Conservation (phyloP, 352 stramenopile species). For the Pythium monospermum region DNA sequence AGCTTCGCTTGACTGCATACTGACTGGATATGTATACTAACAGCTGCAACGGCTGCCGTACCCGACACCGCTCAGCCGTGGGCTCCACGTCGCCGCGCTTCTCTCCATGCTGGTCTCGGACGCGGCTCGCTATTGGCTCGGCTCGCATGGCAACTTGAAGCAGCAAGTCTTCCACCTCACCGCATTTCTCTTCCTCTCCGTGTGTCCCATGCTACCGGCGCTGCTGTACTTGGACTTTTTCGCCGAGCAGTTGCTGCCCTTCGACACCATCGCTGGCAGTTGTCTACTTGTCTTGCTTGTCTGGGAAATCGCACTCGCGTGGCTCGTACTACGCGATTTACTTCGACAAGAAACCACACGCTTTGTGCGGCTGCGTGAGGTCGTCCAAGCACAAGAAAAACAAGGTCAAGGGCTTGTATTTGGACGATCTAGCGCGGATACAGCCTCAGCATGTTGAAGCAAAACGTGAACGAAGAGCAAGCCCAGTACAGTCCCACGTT, state of each 20-base stretch:
- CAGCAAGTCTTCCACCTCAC: constrained; percentile 60
- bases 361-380: constrained; percentile 49
- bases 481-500: too few relatives aligned
- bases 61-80: constrained; percentile 33
- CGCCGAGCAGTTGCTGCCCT: constrained; percentile 41
- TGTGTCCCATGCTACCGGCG: constrained; percentile 50
- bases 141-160: constrained; percentile 48
- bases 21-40: too few relatives aligned
- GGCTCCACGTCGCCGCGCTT: constrained; percentile 40
- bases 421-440: too few relatives aligned
- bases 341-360: constrained; percentile 52
- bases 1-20: too few relatives aligned
- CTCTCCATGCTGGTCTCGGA: constrained; percentile 41
- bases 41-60: constrained; percentile 35
- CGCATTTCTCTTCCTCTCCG: constrained; percentile 61
- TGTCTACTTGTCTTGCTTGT: constrained; percentile 33
- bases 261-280: constrained; percentile 37
- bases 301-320: constrained; percentile 31
- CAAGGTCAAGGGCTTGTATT: too few relatives aligned
- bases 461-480: too few relatives aligned
- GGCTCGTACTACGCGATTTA: constrained; percentile 44
- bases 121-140: constrained; percentile 48
- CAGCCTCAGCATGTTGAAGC: too few relatives aligned
- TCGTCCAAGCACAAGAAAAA: constrained; percentile 9
- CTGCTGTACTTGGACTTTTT: constrained; percentile 53